These are phyloP conservation scores for Fusarium nodosum DNA, from an alignment of 2,329 filamentous ascomycete species.

Conservation along the genomic window DNA sequence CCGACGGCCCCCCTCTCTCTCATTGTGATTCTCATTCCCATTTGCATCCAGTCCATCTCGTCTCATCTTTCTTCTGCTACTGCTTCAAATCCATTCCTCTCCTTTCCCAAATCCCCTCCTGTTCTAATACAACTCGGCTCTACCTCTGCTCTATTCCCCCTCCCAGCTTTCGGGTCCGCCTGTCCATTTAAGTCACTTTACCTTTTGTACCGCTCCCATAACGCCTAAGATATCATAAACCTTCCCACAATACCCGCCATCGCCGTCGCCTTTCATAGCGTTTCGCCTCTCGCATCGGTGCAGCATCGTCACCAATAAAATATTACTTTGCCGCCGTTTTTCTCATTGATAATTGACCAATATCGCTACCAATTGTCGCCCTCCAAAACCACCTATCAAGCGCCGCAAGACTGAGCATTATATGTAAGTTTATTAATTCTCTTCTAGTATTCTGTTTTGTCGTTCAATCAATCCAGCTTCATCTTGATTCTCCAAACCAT, in stretches of 20 bases:
- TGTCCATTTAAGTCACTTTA: slow-evolving; percentile 36
- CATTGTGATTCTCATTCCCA: slow-evolving; percentile 10
- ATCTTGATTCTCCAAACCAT: slow-evolving; percentile 7
- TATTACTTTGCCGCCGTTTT: slow-evolving; percentile 1
- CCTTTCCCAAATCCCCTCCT: slow-evolving; percentile 3
- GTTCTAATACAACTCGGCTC: slow-evolving; percentile 4
- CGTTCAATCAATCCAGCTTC: slow-evolving; percentile 1
- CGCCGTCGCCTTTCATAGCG: background rate
- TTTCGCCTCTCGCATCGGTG: slow-evolving; percentile 16
- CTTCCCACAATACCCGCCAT: slow-evolving; percentile 24
- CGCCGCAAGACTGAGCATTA: background rate
- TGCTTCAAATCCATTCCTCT: background rate
- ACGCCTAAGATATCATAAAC: slow-evolving; percentile 5
- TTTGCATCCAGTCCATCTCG: slow-evolving; percentile 18
- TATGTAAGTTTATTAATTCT: slow-evolving; percentile 13
- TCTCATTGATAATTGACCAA: background rate
- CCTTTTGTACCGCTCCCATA: slow-evolving; percentile 7
- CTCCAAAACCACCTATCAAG: slow-evolving; percentile 4
- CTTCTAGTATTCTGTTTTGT: background rate
- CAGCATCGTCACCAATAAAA: slow-evolving; percentile 21
- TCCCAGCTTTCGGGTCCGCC: slow-evolving; percentile 32
- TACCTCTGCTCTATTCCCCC: slow-evolving; percentile 4
- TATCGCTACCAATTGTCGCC: background rate
- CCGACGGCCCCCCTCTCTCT: slow-evolving; percentile 32
- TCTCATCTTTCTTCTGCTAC: slow-evolving; percentile 32